phyloP scores from a whole-genome alignment of 1,284 basidiomycete species.

The Fomitopsis palustris region DNA sequence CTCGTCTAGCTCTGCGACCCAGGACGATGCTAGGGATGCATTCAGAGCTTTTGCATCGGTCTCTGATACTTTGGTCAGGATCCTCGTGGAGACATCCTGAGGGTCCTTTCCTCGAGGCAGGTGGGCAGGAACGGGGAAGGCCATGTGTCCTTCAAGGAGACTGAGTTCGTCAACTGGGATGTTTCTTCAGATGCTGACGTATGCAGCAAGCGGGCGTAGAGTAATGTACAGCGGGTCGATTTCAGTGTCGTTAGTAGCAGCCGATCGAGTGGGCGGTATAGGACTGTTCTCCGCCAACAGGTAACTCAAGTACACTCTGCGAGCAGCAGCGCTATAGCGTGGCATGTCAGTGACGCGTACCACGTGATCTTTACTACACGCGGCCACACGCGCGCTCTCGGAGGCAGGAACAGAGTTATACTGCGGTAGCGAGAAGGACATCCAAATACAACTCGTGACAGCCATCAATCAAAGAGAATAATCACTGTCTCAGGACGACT shows the following conservation, averaged over 20 bases:
- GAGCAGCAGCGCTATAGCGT: neutral
- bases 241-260: too few species aligned
- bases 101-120: constrained; percentile 51
- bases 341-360: neutral
- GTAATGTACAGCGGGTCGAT: too few species aligned
- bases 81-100: constrained; percentile 63
- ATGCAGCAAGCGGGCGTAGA: too few species aligned
- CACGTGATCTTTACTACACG: neutral
- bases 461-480: too few species aligned
- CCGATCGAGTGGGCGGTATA: too few species aligned
- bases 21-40: constrained; percentile 57
- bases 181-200: too few species aligned
- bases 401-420: neutral
- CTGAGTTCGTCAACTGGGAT: neutral
- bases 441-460: too few species aligned
- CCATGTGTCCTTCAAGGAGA: constrained; percentile 40
- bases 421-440: too few species aligned
- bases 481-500: constrained; percentile 19
- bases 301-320: too few species aligned
- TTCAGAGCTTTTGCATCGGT: constrained; percentile 53
- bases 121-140: constrained; percentile 68
- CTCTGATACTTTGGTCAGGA: constrained; percentile 66
- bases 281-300: too few species aligned
- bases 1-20: constrained; percentile 67
- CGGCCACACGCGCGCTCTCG: neutral